A percentile compares a stretch with the other conserved stretches of the same genome.
These are phyloP conservation scores for Quercus agrifolia DNA, from an alignment of 306 rosid genomes.

Conservation along the genomic window DNA sequence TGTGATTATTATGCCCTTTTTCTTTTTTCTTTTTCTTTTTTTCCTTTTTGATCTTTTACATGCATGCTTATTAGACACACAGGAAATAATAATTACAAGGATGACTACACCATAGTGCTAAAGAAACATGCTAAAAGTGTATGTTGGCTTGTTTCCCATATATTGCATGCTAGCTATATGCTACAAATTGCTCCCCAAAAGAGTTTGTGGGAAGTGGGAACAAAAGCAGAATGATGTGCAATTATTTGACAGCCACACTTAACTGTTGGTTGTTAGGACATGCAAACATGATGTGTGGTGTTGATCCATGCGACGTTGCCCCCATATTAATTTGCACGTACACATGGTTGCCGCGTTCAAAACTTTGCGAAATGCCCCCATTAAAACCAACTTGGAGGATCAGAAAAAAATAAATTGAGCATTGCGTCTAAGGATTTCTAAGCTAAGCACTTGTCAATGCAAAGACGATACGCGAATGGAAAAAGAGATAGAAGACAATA, in stretches of 20 bases:
- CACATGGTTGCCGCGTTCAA: slow-evolving; percentile 29
- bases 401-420: neutral
- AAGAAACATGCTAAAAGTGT: slow-evolving; percentile 39
- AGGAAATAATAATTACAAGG: neutral
- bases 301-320: slow-evolving; percentile 26
- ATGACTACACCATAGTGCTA: neutral
- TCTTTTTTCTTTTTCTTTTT: neutral
- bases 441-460: slow-evolving; percentile 2
- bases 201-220: slow-evolving; percentile 20
- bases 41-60: neutral
- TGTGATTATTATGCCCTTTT: no score
- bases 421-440: slow-evolving; percentile 26
- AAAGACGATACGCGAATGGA: slow-evolving; percentile 13
- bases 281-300: slow-evolving; percentile 17
- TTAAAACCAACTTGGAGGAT: neutral
- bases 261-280: slow-evolving; percentile 31
- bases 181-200: slow-evolving; percentile 18
- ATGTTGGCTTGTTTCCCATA: slow-evolving; percentile 35
- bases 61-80: no score
- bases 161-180: neutral
- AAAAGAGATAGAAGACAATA: no score
- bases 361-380: neutral
- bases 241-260: slow-evolving; percentile 45
- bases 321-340: slow-evolving; percentile 21
- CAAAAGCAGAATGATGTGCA: slow-evolving; percentile 33